Percentiles rank a stretch among this genome's conserved stretches.
Evolutionary conservation across 1,284 basidiomycete species (phyloP).

Genomic region (Microstroma glucosiphilum): DNA sequence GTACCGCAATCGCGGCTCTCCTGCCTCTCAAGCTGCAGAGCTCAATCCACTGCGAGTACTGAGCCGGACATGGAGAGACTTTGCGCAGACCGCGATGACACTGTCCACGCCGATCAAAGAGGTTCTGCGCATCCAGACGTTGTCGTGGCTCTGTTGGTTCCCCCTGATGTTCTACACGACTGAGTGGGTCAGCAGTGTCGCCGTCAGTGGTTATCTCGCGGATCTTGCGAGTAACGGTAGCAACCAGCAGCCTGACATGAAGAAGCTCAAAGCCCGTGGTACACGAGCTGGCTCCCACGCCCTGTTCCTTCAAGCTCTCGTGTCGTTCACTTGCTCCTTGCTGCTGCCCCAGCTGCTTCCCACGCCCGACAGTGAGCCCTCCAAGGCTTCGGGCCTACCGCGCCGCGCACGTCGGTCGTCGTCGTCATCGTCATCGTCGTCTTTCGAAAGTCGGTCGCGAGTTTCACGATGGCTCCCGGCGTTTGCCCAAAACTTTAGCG

Average conservation of each 20-base stretch:
- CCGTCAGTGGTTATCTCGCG: background rate
- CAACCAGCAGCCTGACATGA: background rate
- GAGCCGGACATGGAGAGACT: background rate
- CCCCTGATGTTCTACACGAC: conserved; percentile 58
- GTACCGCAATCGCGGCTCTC: background rate
- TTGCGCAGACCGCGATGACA: conserved; percentile 29
- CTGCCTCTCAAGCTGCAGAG: background rate
- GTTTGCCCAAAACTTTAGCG: background rate
- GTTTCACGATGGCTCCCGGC: background rate
- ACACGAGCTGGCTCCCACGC: conserved; percentile 1
- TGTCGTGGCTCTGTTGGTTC: conserved; percentile 79
- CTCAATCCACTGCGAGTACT: background rate
- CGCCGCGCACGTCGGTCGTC: background rate
- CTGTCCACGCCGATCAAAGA: conserved; percentile 43
- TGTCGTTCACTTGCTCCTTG: background rate
- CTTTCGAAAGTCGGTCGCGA: too few species aligned
- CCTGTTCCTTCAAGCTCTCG: conserved; percentile 5
- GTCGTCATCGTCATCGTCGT: background rate
- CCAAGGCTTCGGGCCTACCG: background rate
- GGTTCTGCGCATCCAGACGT: conserved; percentile 72
- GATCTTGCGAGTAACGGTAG: background rate
- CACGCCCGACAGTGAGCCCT: background rate
- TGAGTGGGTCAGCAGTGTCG: conserved; percentile 62
- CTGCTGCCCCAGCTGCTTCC: background rate
- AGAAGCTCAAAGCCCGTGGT: background rate